phyloP scores from a whole-genome alignment of 1,284 basidiomycete genomes.

The Exobasidium cylindrosporum region DNA sequence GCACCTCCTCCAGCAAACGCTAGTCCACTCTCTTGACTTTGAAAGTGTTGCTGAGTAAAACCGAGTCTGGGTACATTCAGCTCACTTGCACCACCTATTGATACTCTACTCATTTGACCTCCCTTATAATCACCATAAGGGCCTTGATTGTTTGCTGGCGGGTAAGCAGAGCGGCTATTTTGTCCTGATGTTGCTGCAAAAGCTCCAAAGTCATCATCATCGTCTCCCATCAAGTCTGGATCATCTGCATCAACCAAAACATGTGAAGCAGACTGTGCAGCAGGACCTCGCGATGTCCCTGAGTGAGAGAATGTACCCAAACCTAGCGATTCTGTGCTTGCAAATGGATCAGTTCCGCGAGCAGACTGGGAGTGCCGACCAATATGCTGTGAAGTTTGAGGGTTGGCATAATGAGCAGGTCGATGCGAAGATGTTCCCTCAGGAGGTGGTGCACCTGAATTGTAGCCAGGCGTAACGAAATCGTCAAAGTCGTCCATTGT shows the following conservation, averaged over 20 bases:
- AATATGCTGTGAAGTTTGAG: not conserved
- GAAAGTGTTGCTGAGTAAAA: slow-evolving; percentile 24
- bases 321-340: slow-evolving; percentile 24
- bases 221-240: slow-evolving; percentile 46
- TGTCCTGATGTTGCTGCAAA: not conserved
- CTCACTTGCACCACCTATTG: slow-evolving; percentile 2
- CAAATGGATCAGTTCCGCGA: slow-evolving; percentile 8
- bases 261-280: slow-evolving; percentile 20
- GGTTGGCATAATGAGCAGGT: slow-evolving; percentile 20
- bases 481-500: slow-evolving; percentile 49
- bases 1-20: slow-evolving; percentile 30
- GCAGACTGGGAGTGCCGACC: slow-evolving; percentile 15
- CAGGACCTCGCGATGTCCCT: not conserved
- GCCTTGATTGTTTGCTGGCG: slow-evolving; percentile 14
- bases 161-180: slow-evolving; percentile 18
- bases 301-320: slow-evolving; percentile 16
- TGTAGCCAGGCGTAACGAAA: slow-evolving; percentile 23
- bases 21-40: slow-evolving; percentile 36
- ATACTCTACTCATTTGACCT: not conserved
- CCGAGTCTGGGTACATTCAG: slow-evolving; percentile 21
- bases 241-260: slow-evolving; percentile 48
- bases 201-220: slow-evolving; percentile 26
- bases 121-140: not conserved
- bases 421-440: slow-evolving; percentile 22
- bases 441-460: slow-evolving; percentile 20